phyloP scores from a whole-genome alignment of 2,329 filamentous ascomycete species.

The Lachnellula willkommii region DNA sequence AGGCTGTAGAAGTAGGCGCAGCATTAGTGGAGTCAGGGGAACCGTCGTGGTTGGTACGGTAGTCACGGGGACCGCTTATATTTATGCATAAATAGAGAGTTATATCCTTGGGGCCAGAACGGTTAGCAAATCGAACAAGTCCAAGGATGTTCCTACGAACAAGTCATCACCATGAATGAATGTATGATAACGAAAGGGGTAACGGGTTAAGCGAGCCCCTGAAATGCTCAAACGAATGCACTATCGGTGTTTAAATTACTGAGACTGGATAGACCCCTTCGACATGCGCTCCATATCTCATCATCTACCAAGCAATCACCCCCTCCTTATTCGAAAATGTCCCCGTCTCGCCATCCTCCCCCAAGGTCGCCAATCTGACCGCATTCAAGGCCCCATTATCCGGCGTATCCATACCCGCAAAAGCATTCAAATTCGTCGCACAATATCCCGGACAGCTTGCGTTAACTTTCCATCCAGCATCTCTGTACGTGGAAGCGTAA shows the following conservation, averaged over 20 bases:
- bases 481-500: slow-evolving; percentile 5
- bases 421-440: slow-evolving; percentile 12
- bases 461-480: slow-evolving; percentile 12
- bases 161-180: not conserved
- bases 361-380: slow-evolving; percentile 15
- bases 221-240: no score
- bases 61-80: not conserved
- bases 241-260: no score
- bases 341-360: slow-evolving; percentile 22
- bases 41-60: not conserved
- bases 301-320: slow-evolving; percentile 8
- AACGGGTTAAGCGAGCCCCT: not conserved
- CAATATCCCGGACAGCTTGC: slow-evolving; percentile 8
- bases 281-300: not conserved
- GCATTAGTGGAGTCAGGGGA: not conserved
- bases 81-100: not conserved
- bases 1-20: not conserved
- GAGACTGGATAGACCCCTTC: no score
- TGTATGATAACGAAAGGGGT: not conserved
- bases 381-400: slow-evolving; percentile 12
- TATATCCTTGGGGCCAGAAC: not conserved
- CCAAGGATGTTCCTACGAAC: not conserved
- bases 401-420: slow-evolving; percentile 1
- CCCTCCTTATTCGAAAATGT: slow-evolving; percentile 18
- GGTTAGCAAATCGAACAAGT: not conserved